A percentile compares a stretch with the other conserved stretches of the same genome.
phyloP scores from a whole-genome alignment of 1,139 yeast genomes.

The Zygoascus sp. region DNA sequence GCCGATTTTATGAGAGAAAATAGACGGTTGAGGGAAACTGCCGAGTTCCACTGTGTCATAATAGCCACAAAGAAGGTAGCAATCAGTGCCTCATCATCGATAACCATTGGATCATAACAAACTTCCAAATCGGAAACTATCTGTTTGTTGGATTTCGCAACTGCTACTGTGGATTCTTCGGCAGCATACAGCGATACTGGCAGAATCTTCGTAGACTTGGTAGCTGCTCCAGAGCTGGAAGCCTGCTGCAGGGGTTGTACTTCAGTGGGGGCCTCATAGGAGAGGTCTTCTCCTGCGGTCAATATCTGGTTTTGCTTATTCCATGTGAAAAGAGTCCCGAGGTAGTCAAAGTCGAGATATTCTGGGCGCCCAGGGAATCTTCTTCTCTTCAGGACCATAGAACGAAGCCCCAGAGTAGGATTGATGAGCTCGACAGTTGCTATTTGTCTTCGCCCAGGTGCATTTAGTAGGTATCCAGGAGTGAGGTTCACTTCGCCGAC shows the following conservation, averaged over 20 bases:
- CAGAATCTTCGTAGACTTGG: no score
- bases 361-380: conserved; percentile 1
- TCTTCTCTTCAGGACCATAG: conserved; percentile 2
- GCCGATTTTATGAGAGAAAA: conserved; percentile 21
- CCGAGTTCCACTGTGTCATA: conserved; percentile 20
- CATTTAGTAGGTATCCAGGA: neutral
- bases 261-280: neutral
- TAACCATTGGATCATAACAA: conserved; percentile 15
- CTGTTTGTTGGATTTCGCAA: conserved; percentile 10
- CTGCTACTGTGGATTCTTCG: conserved; percentile 9
- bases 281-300: neutral
- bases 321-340: conserved; percentile 8
- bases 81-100: conserved; percentile 20
- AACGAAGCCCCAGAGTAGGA: conserved; percentile 3
- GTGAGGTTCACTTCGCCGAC: conserved; percentile 8
- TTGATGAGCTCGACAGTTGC: conserved; percentile 7
- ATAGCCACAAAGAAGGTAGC: conserved; percentile 22
- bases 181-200: no score
- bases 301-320: neutral
- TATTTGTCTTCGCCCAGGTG: conserved; percentile 6
- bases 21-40: neutral
- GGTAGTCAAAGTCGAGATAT: conserved; percentile 7
- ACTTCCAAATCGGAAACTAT: conserved; percentile 18
- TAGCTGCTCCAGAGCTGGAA: no score
- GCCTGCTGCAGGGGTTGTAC: neutral